Conservation (phyloP, 352 stramenopile species). For the Aphanomyces stellatus region DNA sequence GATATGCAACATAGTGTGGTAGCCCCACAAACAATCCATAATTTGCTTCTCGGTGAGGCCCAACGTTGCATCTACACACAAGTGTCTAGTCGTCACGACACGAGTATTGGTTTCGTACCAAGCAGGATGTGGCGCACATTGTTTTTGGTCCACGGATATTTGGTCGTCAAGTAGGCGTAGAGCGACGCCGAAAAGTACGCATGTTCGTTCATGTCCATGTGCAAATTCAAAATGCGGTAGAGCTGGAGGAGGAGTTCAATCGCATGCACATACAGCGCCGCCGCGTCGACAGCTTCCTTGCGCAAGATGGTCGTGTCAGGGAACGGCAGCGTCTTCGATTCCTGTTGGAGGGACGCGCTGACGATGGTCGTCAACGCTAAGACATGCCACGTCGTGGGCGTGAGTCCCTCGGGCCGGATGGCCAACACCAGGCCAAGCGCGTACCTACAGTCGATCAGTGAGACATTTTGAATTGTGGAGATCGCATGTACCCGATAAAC, state of each 20-base stretch:
- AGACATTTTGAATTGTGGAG: not conserved
- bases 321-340: not conserved
- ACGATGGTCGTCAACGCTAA: slow-evolving; percentile 1
- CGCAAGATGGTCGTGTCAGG: not conserved
- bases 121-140: not conserved
- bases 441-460: slow-evolving; percentile 1
- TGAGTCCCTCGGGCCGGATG: not conserved
- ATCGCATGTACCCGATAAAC: not conserved
- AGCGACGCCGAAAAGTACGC: slow-evolving; percentile 14
- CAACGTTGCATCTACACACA: not conserved
- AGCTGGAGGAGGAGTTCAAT: not conserved
- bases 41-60: not conserved
- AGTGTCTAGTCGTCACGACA: not conserved
- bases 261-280: not conserved
- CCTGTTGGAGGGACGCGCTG: slow-evolving; percentile 5
- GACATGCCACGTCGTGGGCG: not conserved
- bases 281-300: not conserved
- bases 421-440: slow-evolving; percentile 3
- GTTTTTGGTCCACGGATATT: not conserved
- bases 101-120: not conserved
- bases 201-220: slow-evolving; percentile 3
- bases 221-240: not conserved
- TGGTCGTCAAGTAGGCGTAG: not conserved
- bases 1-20: not conserved
- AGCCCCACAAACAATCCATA: not conserved